These are phyloP conservation scores for Xylariaceae sp. DNA, from an alignment of 2,329 filamentous ascomycete genomes.

Conservation along the genomic window DNA sequence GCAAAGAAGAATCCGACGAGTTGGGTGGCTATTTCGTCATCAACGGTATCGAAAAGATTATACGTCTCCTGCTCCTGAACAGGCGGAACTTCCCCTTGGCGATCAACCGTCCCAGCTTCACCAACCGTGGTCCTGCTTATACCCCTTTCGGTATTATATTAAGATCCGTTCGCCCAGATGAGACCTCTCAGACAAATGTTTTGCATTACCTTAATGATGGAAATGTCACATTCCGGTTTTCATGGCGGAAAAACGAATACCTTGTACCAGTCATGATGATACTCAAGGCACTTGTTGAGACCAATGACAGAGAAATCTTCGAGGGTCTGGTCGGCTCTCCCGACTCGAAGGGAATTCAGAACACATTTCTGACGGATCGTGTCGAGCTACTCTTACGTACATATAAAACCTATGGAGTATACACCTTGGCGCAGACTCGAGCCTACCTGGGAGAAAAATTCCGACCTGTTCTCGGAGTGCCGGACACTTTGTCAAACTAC, in stretches of 20 bases:
- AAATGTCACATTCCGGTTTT: conserved; percentile 95
- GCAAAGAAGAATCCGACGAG: conserved; percentile 94
- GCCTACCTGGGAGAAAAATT: conserved; percentile 89
- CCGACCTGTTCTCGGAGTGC: conserved; percentile 76
- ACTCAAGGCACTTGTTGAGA: conserved; percentile 88
- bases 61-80: conserved; percentile 85
- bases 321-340: conserved; percentile 80
- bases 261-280: conserved; percentile 97
- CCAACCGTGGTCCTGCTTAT: conserved; percentile 79
- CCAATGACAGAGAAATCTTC: conserved; percentile 93
- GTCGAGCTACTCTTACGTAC: conserved; percentile 87
- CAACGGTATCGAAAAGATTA: conserved; percentile 95
- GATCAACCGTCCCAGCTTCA: conserved; percentile 85
- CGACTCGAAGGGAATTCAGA: conserved; percentile 70
- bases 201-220: conserved; percentile 94
- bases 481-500: conserved; percentile 78
- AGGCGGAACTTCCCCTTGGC: conserved; percentile 93
- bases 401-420: conserved; percentile 84
- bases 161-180: conserved; percentile 88
- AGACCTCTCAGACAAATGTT: conserved; percentile 96
- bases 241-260: conserved; percentile 95
- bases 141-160: conserved; percentile 87
- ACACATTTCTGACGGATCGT: conserved; percentile 91
- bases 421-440: conserved; percentile 74
- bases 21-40: conserved; percentile 95